Conservation (phyloP, 495 filamentous ascomycete species). For the Penicillium simplicissimum region DNA sequence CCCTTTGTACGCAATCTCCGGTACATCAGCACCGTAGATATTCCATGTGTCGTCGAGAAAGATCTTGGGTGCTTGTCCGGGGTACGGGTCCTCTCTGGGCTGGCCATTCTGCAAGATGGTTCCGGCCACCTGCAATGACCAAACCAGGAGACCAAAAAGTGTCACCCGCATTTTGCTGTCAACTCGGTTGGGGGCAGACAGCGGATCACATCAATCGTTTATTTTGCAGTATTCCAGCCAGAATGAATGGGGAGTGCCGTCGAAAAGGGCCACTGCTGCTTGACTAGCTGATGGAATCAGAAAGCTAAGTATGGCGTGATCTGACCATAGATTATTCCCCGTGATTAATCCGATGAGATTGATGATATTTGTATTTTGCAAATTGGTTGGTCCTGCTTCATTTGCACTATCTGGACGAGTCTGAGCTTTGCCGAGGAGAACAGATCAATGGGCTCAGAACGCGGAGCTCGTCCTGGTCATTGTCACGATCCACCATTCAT, state of each 20-base stretch:
- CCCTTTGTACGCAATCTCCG: slow-evolving; percentile 68
- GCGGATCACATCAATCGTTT: slow-evolving; percentile 11
- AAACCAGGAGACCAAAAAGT: slow-evolving; percentile 13
- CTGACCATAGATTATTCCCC: neutral
- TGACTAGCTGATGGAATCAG: slow-evolving; percentile 14
- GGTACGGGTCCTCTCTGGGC: slow-evolving; percentile 40
- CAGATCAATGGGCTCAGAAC: neutral
- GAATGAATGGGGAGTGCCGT: neutral
- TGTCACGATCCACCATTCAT: neutral
- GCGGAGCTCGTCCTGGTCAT: neutral
- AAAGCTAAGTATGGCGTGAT: slow-evolving; percentile 23
- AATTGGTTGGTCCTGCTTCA: neutral
- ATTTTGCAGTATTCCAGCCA: slow-evolving; percentile 3
- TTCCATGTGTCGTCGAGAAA: slow-evolving; percentile 39
- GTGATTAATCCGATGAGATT: neutral
- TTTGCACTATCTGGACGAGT: neutral
- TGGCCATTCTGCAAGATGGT: slow-evolving; percentile 69
- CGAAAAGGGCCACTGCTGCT: neutral
- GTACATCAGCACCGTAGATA: slow-evolving; percentile 55
- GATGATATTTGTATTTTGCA: neutral
- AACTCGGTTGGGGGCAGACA: slow-evolving; percentile 1
- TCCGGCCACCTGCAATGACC: slow-evolving; percentile 26
- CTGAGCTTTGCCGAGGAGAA: neutral
- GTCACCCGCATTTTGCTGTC: slow-evolving; percentile 23
- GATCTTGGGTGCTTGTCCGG: slow-evolving; percentile 31